Evolutionary conservation across 2,329 filamentous ascomycete genomes (phyloP).

Genomic region (Aspergillus sergii): DNA sequence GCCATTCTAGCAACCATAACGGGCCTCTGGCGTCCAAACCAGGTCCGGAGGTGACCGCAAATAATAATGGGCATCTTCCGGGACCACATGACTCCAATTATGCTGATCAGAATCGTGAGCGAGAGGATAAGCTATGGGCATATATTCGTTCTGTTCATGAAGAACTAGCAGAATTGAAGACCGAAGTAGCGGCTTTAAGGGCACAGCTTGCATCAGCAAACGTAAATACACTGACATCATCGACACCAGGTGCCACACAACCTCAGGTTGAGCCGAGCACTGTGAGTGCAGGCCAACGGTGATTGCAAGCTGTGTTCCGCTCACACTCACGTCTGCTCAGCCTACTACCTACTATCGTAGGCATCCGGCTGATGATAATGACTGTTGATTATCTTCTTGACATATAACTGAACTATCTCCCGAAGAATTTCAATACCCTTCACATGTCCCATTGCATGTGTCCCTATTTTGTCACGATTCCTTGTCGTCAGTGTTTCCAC

Average conservation of each 20-base stretch:
- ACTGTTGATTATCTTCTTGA: not conserved
- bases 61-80: constrained; percentile 21
- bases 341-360: not conserved
- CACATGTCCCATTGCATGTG: constrained; percentile 5
- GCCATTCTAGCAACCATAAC: constrained; percentile 38
- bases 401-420: not conserved
- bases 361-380: not conserved
- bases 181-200: constrained; percentile 45
- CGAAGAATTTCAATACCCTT: constrained; percentile 8
- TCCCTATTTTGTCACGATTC: constrained; percentile 10
- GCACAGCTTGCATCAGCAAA: constrained; percentile 42
- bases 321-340: not conserved
- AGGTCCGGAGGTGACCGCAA: constrained; percentile 28
- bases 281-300: constrained; percentile 19
- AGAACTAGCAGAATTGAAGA: constrained; percentile 42
- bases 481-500: not conserved
- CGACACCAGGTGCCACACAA: constrained; percentile 17
- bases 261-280: constrained; percentile 16
- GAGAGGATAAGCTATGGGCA: constrained; percentile 46
- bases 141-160: constrained; percentile 48
- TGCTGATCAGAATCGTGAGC: constrained; percentile 34
- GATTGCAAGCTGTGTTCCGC: constrained; percentile 2
- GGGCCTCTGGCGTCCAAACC: constrained; percentile 29
- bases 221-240: constrained; percentile 24
- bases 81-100: constrained; percentile 26